Base-by-base conservation (phyloP, 2,329 filamentous ascomycete genomes). In the Colletotrichum tamarilloi region DNA sequence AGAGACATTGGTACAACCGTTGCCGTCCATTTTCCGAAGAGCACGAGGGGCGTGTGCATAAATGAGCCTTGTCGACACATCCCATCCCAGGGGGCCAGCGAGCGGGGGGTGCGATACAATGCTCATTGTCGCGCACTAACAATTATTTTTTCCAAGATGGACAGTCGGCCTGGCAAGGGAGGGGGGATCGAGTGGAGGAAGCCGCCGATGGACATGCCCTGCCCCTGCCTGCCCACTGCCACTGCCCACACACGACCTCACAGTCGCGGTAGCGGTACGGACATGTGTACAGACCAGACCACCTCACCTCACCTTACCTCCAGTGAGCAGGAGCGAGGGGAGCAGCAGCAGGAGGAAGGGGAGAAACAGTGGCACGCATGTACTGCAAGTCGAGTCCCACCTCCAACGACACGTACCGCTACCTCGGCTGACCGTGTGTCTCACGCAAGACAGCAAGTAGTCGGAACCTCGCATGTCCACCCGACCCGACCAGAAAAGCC, bases 81-180 rank as follows among this genome's bases (percentile, higher is more conserved):
- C 67, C 60, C 60, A 57, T 56, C 60, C 66, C 14, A 56, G 67
- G 56, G 32, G n/a, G 9, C 28, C 35, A 52, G n/a, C 32, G 28
- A 59, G 64, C 35, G 28, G 57, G 64, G 64, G 64, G 57, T 53
- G 53, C 42, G 38, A 67, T 62, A 73, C 71, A 62, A 73, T 22
- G 55, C 5, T 26, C 6, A 62, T 62, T 62, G 71, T 73, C 62
- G 60, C 56, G 67, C 71, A 71, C 71, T 73, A 73, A 73, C 71
- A 73, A 73, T 73, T 73, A 26, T 71, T 73, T 66, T 73, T 66
- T 26, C 62, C 35, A 62, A 62, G 60, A 22, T 72, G 53, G 58
- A 24, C 38, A 53, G 58, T 53, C 53, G 69, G 59, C 46, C 57
- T 55, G 56, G 53, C 55, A 73, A 73, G 70, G 70, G 70, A 72